Conservation (phyloP, 2,329 filamentous ascomycete genomes). For the Colletotrichum sojae region DNA sequence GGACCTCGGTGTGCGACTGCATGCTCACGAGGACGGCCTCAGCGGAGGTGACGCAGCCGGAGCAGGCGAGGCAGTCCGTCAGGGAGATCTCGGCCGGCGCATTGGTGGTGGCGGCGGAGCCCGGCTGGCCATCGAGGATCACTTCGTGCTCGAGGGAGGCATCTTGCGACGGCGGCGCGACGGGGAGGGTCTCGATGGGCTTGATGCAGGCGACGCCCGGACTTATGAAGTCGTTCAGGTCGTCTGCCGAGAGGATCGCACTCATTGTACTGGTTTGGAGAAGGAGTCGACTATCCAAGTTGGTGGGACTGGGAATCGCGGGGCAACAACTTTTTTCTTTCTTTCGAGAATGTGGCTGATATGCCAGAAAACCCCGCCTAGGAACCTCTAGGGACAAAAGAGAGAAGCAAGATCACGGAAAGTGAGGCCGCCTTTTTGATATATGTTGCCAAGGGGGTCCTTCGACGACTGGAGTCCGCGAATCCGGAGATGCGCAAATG, state of each 20-base stretch:
- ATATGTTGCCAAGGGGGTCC: slow-evolving; percentile 11
- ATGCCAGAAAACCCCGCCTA: background rate
- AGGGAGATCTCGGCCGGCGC: slow-evolving; percentile 92
- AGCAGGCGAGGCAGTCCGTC: slow-evolving; percentile 97
- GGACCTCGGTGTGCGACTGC: slow-evolving; percentile 93
- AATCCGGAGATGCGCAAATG: slow-evolving; percentile 41
- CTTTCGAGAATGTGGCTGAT: background rate
- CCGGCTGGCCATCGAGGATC: slow-evolving; percentile 87
- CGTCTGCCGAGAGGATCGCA: slow-evolving; percentile 95
- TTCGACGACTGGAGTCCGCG: background rate
- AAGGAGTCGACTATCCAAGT: background rate
- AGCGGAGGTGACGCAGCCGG: slow-evolving; percentile 96
- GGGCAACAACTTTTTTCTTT: slow-evolving; percentile 9
- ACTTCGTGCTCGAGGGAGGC: slow-evolving; percentile 80
- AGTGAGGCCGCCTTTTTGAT: slow-evolving; percentile 9
- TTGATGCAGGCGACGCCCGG: slow-evolving; percentile 99
- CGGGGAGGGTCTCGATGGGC: slow-evolving; percentile 91
- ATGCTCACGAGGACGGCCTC: slow-evolving; percentile 97
- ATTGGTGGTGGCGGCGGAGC: slow-evolving; percentile 63
- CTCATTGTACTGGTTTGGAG: slow-evolving; percentile 76
- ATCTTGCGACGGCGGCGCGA: slow-evolving; percentile 59
- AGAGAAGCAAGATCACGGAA: background rate
- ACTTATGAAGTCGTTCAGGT: slow-evolving; percentile 98
- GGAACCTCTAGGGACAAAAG: background rate
- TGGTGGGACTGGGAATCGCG: slow-evolving; percentile 15